Conservation (phyloP, 1,139 yeast species). For the Kodamaea plutei region DNA sequence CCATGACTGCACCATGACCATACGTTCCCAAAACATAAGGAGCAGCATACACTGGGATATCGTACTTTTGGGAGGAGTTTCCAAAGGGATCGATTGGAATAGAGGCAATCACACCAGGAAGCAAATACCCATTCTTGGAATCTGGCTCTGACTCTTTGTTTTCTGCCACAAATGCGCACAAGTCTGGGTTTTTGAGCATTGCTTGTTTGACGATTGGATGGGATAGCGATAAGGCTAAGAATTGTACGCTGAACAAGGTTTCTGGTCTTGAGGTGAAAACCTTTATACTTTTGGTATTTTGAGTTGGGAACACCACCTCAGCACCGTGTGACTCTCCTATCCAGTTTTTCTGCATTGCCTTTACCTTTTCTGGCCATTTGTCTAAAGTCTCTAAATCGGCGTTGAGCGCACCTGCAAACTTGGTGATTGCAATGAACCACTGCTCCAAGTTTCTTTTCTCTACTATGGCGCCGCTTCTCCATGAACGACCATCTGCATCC, state of each 20-base stretch:
- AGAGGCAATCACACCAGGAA: constrained; percentile 42
- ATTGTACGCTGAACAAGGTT: constrained; percentile 78
- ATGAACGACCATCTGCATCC: constrained; percentile 81
- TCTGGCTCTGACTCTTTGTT: constrained; percentile 36
- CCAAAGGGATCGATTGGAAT: constrained; percentile 55
- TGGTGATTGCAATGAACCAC: constrained; percentile 90
- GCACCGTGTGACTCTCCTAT: constrained; percentile 88
- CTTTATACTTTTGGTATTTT: constrained; percentile 22
- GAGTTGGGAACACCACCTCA: constrained; percentile 47
- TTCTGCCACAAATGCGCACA: constrained; percentile 44
- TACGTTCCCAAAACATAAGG: constrained; percentile 83
- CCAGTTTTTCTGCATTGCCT: constrained; percentile 90
- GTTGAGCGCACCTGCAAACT: constrained; percentile 64
- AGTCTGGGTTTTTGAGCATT: constrained; percentile 31
- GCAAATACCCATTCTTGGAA: constrained; percentile 61
- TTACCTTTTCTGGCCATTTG: constrained; percentile 87
- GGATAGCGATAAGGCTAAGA: constrained; percentile 67
- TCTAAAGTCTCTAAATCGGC: constrained; percentile 56
- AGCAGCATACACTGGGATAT: constrained; percentile 78
- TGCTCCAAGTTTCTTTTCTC: constrained; percentile 78
- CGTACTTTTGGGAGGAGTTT: constrained; percentile 11
- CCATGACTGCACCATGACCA: constrained; percentile 96
- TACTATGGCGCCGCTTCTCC: constrained; percentile 96
- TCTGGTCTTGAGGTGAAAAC: constrained; percentile 90
- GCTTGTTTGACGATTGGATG: constrained; percentile 55